Conservation (phyloP, 371 early-diverging fungal genomes). For the Mucor racemosus region DNA sequence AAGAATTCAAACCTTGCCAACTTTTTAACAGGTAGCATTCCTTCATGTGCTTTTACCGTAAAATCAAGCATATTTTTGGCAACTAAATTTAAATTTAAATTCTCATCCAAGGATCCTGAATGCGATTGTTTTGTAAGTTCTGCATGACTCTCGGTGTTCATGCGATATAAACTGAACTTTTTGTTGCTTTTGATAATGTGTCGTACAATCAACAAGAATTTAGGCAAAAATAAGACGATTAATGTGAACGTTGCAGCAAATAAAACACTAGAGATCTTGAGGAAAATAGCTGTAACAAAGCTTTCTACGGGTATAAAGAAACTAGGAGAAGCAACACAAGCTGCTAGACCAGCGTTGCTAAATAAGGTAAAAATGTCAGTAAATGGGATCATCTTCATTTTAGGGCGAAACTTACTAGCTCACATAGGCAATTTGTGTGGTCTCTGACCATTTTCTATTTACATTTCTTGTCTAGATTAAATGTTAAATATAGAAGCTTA, state of each 20-base stretch:
- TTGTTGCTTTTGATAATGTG: constrained; percentile 28
- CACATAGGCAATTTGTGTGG: constrained; percentile 51
- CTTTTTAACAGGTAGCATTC: constrained; percentile 49
- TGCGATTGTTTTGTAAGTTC: constrained; percentile 13
- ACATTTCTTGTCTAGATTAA: constrained; percentile 40
- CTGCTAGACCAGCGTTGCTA: constrained; percentile 41
- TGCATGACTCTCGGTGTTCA: constrained; percentile 18
- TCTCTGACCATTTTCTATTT: constrained; percentile 46
- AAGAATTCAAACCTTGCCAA: constrained; percentile 37
- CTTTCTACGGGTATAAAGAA: constrained; percentile 35
- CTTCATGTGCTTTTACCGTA: constrained; percentile 43
- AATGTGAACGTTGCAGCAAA: constrained; percentile 44
- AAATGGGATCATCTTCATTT: not conserved
- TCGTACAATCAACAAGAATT: constrained; percentile 29
- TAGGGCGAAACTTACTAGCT: constrained; percentile 47
- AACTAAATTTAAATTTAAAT: constrained; percentile 22
- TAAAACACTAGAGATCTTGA: constrained; percentile 36
- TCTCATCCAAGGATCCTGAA: constrained; percentile 14
- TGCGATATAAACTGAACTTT: constrained; percentile 24
- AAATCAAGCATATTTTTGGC: constrained; percentile 40
- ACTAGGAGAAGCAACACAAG: constrained; percentile 34
- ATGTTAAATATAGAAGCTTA: not conserved
- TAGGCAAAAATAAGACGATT: constrained; percentile 39
- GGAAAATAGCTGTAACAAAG: constrained; percentile 29
- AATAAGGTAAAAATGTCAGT: constrained; percentile 5